Percentiles rank a stretch among this genome's conserved stretches.
Conservation (phyloP, 2,329 filamentous ascomycete species). For the Ophiostoma sp. region DNA sequence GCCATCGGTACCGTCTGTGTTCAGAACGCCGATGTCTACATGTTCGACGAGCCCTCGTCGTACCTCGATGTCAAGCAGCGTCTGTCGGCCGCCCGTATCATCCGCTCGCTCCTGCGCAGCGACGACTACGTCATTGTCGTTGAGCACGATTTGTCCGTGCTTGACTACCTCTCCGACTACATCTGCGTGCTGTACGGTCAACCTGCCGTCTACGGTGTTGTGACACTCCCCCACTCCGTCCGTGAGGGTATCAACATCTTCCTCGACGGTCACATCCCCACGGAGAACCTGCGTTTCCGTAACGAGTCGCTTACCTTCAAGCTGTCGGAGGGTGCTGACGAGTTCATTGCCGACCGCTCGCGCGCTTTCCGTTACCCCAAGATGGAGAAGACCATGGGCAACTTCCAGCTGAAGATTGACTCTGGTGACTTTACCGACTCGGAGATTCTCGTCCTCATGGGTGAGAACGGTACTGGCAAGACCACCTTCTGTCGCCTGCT, state of each 20-base stretch:
- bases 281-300: constrained; percentile 97
- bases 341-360: constrained; percentile 79
- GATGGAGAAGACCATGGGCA: constrained; percentile 91
- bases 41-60: constrained; percentile 99
- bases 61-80: constrained; percentile 99
- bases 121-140: constrained; percentile 98
- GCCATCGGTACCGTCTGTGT: constrained; percentile 95
- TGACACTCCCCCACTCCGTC: constrained; percentile 91
- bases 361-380: constrained; percentile 83
- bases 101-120: constrained; percentile 82
- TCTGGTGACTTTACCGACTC: constrained; percentile 91
- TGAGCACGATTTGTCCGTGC: constrained; percentile 97
- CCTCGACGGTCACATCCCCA: constrained; percentile 92
- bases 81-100: constrained; percentile 86
- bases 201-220: constrained; percentile 95
- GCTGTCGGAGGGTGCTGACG: constrained; percentile 84
- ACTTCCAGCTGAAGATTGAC: constrained; percentile 73
- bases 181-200: constrained; percentile 96
- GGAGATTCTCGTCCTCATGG: constrained; percentile 99
- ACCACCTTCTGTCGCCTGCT: constrained; percentile 98
- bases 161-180: constrained; percentile 98
- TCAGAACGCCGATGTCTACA: constrained; percentile 96
- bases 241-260: constrained; percentile 99
- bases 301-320: constrained; percentile 96
- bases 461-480: constrained; percentile 96